Evolutionary conservation across 306 rosid genomes (phyloP).

Genomic region (Citrullus amarus): DNA sequence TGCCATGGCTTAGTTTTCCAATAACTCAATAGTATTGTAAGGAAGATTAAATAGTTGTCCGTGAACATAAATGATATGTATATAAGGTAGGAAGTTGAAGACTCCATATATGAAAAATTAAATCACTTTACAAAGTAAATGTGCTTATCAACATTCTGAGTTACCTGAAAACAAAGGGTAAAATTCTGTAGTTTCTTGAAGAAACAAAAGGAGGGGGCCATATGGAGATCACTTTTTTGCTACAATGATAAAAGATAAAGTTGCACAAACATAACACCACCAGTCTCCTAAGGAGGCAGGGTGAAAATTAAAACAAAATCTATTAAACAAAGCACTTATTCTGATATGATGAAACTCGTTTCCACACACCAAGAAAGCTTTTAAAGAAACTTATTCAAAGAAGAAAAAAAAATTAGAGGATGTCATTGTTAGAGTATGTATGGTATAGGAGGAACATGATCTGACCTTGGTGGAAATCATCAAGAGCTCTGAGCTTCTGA

Average conservation of each 20-base stretch:
- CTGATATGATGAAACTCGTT: neutral
- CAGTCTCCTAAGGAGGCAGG: constrained; percentile 17
- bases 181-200: neutral
- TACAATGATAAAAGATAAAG: neutral
- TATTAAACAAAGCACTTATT: neutral
- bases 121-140: neutral
- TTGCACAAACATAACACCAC: constrained; percentile 11
- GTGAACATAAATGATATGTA: too few relatives aligned
- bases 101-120: neutral
- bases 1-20: too few relatives aligned
- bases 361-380: neutral
- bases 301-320: constrained; percentile 6
- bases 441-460: constrained; percentile 4
- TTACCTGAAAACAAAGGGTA: neutral
- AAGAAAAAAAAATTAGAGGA: constrained; percentile 6
- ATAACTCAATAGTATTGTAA: neutral
- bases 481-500: constrained; percentile 19
- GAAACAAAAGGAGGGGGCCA: neutral
- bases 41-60: neutral
- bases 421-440: neutral
- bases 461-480: constrained; percentile 9
- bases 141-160: neutral
- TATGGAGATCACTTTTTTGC: neutral
- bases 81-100: neutral
- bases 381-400: constrained; percentile 20